Base-by-base conservation (phyloP, 176 grass and related monocot genomes). In the Chrysopogon serrulatus region DNA sequence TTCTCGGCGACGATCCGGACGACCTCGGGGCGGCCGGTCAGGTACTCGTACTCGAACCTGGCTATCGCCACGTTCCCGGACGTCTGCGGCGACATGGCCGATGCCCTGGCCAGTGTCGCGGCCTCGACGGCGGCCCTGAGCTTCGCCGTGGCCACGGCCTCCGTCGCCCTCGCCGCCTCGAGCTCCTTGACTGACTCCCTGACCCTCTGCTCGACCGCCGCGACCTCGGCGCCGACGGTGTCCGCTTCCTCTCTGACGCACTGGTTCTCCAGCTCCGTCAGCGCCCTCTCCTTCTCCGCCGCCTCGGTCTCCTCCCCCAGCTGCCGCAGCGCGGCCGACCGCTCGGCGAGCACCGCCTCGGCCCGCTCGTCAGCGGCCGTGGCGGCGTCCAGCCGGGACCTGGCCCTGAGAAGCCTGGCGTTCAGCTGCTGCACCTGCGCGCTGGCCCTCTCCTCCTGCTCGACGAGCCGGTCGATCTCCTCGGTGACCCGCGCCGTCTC, bases 11-110 rank as follows among this genome's bases (percentile, higher is more conserved):
- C 73, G 40, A 59, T 36, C 14, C 88, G 79, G 15, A 85, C 84
- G 21, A 59, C 28, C 57, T 76, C 86, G 11, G 45, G 78, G 11
- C 86, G 79, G 21, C 68, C 68, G 4, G 82, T 56, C 51, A 93
- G 85, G 85, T 98, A 98, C 68, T 98, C 90, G 80, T 88, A 93
- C 83, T 98, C 93, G 48, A 87, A 87, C 84, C 90, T 88, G 11
- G 91, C 71, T 56, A 98, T 73, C 15, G 85, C 89, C 16, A 95
- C 40, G 64, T 86, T 83, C 60, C 74, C 79, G 0, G 72, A 73
- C 78, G 78, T 67, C 45, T 19, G 35, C 47, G 77, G 17, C 64
- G 28, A 19, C 47, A 24, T 39, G 15, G 35, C 23, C 16, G 16
- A 1, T 5, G 71, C 54, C 66, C 79, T 75, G 6, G 34, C 82